Conservation (phyloP, 2,329 filamentous ascomycete genomes). For the Trichoderma koningiopsis region DNA sequence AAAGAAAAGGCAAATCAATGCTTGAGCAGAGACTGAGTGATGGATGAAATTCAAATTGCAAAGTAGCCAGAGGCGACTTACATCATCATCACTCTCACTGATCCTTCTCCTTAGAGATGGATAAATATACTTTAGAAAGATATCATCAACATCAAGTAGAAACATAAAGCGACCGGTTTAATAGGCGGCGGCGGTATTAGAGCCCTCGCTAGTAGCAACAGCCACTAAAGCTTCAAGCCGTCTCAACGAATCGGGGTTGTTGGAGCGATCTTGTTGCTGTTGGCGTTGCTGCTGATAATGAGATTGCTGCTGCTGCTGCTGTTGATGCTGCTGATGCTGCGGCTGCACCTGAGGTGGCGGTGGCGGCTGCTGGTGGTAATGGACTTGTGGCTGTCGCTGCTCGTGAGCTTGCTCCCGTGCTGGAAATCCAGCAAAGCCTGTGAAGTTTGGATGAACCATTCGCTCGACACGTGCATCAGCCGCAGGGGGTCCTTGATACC, state of each 20-base stretch:
- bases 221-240: conserved; percentile 48
- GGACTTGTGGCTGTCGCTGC: conserved; percentile 25
- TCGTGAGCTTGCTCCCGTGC: conserved; percentile 36
- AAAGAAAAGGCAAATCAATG: not conserved
- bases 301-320: conserved; percentile 18
- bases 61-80: not conserved
- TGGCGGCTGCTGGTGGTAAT: conserved; percentile 7
- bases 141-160: conserved; percentile 18
- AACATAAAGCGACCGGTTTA: conserved; percentile 28
- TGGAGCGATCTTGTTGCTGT: conserved; percentile 35
- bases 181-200: conserved; percentile 45
- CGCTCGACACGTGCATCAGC: conserved; percentile 51
- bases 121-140: not conserved
- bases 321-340: not conserved
- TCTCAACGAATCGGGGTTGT: conserved; percentile 40
- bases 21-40: not conserved
- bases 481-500: conserved; percentile 63
- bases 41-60: not conserved
- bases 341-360: not conserved
- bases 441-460: conserved; percentile 61
- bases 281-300: conserved; percentile 29
- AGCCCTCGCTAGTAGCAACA: conserved; percentile 49
- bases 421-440: conserved; percentile 55
- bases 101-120: not conserved
- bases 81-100: not conserved